A percentile compares a stretch with the other conserved stretches of the same genome.
Conservation (phyloP, 352 stramenopile species). For the Pythium aristosporum region DNA sequence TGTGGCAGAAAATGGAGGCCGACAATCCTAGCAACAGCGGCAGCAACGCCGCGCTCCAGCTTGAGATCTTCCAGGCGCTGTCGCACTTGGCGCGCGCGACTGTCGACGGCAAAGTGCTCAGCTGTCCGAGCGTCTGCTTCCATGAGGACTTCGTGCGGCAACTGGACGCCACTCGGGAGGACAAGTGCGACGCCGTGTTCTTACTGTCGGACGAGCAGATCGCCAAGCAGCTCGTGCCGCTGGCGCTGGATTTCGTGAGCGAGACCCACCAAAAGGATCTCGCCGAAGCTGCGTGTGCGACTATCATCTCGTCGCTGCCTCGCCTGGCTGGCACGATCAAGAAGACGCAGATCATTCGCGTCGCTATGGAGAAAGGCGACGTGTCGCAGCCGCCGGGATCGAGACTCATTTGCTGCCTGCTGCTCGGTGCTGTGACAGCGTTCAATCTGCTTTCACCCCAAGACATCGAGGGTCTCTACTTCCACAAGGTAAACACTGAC, state of each 20-base stretch:
- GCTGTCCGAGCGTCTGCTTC: constrained; percentile 50
- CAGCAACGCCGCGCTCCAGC: constrained; percentile 33
- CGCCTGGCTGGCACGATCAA: constrained; percentile 60
- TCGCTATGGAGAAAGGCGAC: constrained; percentile 83
- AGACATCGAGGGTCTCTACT: constrained; percentile 81
- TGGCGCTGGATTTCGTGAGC: constrained; percentile 67
- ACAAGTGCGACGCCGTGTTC: constrained; percentile 64
- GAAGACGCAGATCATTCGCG: constrained; percentile 84
- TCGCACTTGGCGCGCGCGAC: constrained; percentile 56
- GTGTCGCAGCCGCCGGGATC: constrained; percentile 76
- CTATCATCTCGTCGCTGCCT: constrained; percentile 55
- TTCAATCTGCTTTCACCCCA: constrained; percentile 60
- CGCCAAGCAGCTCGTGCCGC: constrained; percentile 62
- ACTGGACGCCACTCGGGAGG: constrained; percentile 42
- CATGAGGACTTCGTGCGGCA: constrained; percentile 64
- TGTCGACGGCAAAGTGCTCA: constrained; percentile 69
- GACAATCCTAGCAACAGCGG: constrained; percentile 34
- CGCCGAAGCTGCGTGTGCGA: constrained; percentile 60
- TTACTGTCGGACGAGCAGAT: constrained; percentile 78
- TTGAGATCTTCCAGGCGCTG: constrained; percentile 65
- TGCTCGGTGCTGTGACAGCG: constrained; percentile 71
- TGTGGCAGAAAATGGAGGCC: constrained; percentile 69
- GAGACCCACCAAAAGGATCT: constrained; percentile 82
- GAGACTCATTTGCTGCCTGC: constrained; percentile 73
- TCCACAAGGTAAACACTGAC: constrained; percentile 57